Base-by-base conservation (phyloP, 768 basidiomycete genomes). In the Amanita rubescens region DNA sequence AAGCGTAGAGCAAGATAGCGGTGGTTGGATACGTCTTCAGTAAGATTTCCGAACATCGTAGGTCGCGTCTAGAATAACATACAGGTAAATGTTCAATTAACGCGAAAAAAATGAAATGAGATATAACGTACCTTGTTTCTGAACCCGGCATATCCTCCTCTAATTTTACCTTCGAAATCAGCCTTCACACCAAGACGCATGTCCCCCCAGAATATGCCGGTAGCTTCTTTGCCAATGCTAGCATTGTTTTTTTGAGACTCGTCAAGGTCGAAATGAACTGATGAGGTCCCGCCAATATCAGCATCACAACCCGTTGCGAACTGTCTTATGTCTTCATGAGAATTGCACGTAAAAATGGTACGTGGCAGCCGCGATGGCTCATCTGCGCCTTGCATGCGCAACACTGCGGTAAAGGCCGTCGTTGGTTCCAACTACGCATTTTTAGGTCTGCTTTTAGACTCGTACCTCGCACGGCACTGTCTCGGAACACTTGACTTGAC, bases 121-220 rank as follows among this genome's bases (percentile, higher is more conserved):
- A 24, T 19, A n/a, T 17, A 22, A 54, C 60, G 43, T 47, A 88
- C 92, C 75, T 85, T 87, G 64, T 84, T 95, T 58, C 91, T 73
- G 65, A 97, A 90, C 15, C 91, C 94, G 14, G 92, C 90, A 67
- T 95, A 98, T 0, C 94, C 94, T 5, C 85, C 84, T 45, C 90
- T 74, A 34, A 95, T 75, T 59, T 80, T 78, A 1, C 81, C 79
- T 60, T 84, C 78, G 49, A 85, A 67, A n/a, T 80, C 81, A 1
- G 81, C 72, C 45, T 79, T 81, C 1, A 94, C 87, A 37, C 71
- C 75, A 15, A 90, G 73, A 35, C 77, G 70, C 83, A 95, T 85
- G 22, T 84, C 75, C 2, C 93, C 93, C 80, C 81, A 87, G 64
- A 95, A 94, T 51, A 81, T 75, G 2, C 72, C 87, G 2, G 82